Evolutionary conservation across 352 stramenopile species (phyloP).

Genomic region (Globisporangium middletonii): DNA sequence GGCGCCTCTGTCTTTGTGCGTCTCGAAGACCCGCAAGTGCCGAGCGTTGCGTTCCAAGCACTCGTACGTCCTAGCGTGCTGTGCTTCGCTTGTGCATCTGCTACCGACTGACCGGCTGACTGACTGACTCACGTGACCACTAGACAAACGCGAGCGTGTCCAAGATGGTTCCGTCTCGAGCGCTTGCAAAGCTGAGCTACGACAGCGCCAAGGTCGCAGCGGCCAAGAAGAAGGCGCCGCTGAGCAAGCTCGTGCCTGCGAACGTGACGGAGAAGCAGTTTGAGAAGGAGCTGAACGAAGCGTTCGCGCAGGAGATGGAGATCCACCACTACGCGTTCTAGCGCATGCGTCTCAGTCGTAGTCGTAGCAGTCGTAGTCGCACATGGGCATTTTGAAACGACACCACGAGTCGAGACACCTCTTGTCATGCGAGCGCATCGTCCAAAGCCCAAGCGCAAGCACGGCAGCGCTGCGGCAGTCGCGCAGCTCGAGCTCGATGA

Average conservation of each 20-base stretch:
- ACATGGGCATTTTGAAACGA: not conserved
- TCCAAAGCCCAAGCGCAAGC: not conserved
- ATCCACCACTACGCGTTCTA: conserved; percentile 45
- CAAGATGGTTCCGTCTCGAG: conserved; percentile 38
- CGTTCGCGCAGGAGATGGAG: conserved; percentile 54
- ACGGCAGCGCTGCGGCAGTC: not conserved
- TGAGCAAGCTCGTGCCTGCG: conserved; percentile 43
- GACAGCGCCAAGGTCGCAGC: conserved; percentile 35
- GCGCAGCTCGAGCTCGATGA: conserved; percentile 40
- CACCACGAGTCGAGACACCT: no score
- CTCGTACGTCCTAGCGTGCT: conserved; percentile 27
- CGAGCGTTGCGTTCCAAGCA: conserved; percentile 21
- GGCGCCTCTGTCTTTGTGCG: conserved; percentile 55
- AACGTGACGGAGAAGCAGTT: conserved; percentile 35
- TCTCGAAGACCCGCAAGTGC: conserved; percentile 55
- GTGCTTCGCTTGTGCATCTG: not conserved
- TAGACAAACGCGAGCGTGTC: conserved; percentile 27
- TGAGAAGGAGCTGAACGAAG: conserved; percentile 68
- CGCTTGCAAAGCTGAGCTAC: conserved; percentile 38
- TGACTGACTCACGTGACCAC: not conserved
- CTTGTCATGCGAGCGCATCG: not conserved
- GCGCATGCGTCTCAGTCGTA: not conserved
- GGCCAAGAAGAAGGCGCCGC: conserved; percentile 55
- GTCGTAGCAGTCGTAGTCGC: not conserved
- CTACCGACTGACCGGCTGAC: not conserved